These are phyloP conservation scores for Eragrostis curvula DNA, from an alignment of 176 grass and related monocot genomes.

Conservation along the genomic window DNA sequence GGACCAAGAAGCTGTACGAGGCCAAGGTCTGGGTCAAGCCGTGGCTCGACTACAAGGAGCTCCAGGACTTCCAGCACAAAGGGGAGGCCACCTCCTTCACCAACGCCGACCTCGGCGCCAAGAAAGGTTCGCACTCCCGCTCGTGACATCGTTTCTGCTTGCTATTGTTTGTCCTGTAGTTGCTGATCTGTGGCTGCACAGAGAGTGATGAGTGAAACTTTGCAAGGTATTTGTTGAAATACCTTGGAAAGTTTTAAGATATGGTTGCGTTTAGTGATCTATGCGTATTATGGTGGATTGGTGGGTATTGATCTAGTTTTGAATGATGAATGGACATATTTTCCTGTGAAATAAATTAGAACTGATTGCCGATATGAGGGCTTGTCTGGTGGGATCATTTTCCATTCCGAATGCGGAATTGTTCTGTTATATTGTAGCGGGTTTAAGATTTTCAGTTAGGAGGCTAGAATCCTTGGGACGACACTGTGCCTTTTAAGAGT, in stretches of 20 bases:
- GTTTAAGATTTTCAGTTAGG: too few species aligned
- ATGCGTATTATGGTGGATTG: neutral
- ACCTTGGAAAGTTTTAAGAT: neutral
- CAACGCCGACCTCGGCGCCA: slow-evolving; percentile 61
- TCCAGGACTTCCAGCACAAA: slow-evolving; percentile 70
- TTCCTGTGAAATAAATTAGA: neutral
- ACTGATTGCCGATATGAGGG: neutral
- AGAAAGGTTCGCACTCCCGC: slow-evolving; percentile 44
- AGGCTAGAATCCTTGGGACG: too few species aligned
- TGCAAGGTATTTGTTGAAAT: slow-evolving; percentile 18
- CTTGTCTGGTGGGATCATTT: neutral
- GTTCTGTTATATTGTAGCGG: neutral
- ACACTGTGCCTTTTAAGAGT: neutral
- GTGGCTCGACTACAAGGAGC: slow-evolving; percentile 90
- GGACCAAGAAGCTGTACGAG: slow-evolving; percentile 86
- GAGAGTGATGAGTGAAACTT: neutral
- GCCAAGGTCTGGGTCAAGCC: slow-evolving; percentile 98
- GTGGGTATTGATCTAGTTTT: neutral
- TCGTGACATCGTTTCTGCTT: neutral
- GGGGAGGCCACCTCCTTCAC: slow-evolving; percentile 54
- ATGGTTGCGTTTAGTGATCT: neutral
- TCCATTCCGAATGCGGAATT: neutral
- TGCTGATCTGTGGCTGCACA: neutral
- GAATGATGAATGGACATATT: neutral
- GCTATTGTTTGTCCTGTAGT: neutral